Percentiles rank a stretch among this genome's conserved stretches.
These are phyloP conservation scores for Phallus indusiatus DNA, from an alignment of 768 basidiomycete species.

Conservation along the genomic window DNA sequence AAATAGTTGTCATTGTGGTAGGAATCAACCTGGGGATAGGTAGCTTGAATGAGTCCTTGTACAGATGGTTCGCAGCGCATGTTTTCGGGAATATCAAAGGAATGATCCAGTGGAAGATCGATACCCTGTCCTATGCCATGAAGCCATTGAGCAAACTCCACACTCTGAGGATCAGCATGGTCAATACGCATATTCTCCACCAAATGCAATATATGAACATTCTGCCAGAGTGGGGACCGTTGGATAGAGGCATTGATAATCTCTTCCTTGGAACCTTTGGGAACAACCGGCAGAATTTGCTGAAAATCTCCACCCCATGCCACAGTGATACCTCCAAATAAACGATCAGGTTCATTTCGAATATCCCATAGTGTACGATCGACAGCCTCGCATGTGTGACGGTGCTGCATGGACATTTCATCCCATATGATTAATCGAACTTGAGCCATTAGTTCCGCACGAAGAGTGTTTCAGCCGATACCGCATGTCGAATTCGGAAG, in stretches of 20 bases:
- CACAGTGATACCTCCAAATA: slow-evolving; percentile 40
- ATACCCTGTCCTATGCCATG: too few species aligned
- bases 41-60: too few species aligned
- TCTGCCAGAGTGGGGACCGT: slow-evolving; percentile 30
- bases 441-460: slow-evolving; percentile 24
- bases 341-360: slow-evolving; percentile 12
- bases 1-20: too few species aligned
- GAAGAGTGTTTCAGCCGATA: slow-evolving; percentile 24
- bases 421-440: slow-evolving; percentile 35
- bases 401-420: slow-evolving; percentile 32
- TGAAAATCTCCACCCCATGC: slow-evolving; percentile 42
- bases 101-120: too few species aligned
- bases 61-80: too few species aligned
- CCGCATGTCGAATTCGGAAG: slow-evolving; percentile 23
- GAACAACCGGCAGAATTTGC: slow-evolving; percentile 36
- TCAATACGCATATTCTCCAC: slow-evolving; percentile 34
- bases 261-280: slow-evolving; percentile 25
- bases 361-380: slow-evolving; percentile 30
- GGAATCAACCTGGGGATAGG: too few species aligned
- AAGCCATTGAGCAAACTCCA: too few species aligned
- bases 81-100: too few species aligned
- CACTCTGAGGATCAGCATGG: slow-evolving; percentile 15
- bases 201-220: slow-evolving; percentile 25
- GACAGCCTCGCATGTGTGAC: slow-evolving; percentile 28
- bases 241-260: slow-evolving; percentile 29